These are phyloP conservation scores for Dactylonectria estremocensis DNA, from an alignment of 2,329 filamentous ascomycete genomes.

Conservation along the genomic window DNA sequence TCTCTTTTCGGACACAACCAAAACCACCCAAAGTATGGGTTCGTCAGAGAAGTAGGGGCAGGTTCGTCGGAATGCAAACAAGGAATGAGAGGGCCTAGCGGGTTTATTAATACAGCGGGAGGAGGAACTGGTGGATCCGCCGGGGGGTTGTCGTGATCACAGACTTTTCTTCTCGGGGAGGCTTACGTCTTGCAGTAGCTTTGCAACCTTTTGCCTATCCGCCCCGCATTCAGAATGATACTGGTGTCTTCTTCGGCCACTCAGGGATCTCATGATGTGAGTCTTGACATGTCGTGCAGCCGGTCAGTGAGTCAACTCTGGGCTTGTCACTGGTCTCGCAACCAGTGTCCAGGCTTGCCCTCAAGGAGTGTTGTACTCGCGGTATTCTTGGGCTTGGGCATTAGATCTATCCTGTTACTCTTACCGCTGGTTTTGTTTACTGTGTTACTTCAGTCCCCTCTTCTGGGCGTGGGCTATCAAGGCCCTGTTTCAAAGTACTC, in stretches of 20 bases:
- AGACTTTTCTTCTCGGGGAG: conserved; percentile 42
- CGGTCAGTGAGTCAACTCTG: background rate
- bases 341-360: background rate
- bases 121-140: background rate
- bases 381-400: too few species aligned
- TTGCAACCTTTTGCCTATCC: background rate
- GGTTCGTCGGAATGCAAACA: background rate
- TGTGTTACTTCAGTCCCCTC: too few species aligned
- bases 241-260: conserved; percentile 29
- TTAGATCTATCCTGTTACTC: too few species aligned
- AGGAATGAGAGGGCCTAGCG: background rate
- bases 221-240: conserved; percentile 37
- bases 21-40: background rate
- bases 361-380: too few species aligned
- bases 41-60: background rate
- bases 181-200: conserved; percentile 22
- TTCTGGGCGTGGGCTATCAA: too few species aligned
- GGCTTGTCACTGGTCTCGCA: background rate
- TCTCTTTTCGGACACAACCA: background rate
- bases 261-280: background rate
- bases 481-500: too few species aligned
- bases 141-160: conserved; percentile 43
- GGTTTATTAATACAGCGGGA: conserved; percentile 10
- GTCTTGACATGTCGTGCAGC: background rate
- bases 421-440: too few species aligned